These are phyloP conservation scores for Penicillium sp. DNA, from an alignment of 2,329 filamentous ascomycete genomes.

Conservation along the genomic window DNA sequence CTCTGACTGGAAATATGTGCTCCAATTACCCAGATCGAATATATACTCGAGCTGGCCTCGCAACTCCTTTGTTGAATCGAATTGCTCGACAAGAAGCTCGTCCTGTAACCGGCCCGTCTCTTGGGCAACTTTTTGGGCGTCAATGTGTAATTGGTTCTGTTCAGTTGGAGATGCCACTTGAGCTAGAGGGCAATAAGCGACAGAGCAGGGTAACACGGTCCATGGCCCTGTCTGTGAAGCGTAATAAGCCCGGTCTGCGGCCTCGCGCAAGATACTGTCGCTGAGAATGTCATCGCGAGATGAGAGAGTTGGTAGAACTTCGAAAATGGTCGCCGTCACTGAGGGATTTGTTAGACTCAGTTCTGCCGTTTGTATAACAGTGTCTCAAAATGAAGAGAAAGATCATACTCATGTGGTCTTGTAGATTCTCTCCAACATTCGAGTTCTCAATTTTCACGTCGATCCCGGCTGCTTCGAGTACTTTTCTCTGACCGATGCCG, in stretches of 20 bases:
- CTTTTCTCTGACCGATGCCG: conserved; percentile 59
- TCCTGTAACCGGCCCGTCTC: conserved; percentile 18
- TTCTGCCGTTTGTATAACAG: neutral
- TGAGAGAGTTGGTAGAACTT: conserved; percentile 32
- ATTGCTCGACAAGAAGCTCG: conserved; percentile 24
- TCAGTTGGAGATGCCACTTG: conserved; percentile 14
- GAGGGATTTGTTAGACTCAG: conserved; percentile 15
- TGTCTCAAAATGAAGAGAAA: conserved; percentile 13
- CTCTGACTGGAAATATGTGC: conserved; percentile 43
- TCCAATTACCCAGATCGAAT: conserved; percentile 58
- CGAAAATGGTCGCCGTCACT: conserved; percentile 39
- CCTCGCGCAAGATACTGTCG: conserved; percentile 16
- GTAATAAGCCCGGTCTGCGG: conserved; percentile 25
- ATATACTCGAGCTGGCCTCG: conserved; percentile 58
- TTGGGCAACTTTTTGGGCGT: conserved; percentile 5
- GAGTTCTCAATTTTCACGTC: conserved; percentile 51
- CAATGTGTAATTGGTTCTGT: conserved; percentile 8
- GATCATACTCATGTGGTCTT: conserved; percentile 51
- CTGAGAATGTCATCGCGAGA: conserved; percentile 24
- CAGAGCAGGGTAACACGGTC: conserved; percentile 32
- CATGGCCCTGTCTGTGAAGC: conserved; percentile 23
- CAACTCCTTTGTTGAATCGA: neutral
- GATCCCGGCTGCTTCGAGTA: conserved; percentile 53
- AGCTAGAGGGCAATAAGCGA: conserved; percentile 29
- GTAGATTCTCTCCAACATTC: conserved; percentile 58